Conservation (phyloP, 2,329 filamentous ascomycete genomes). For the Elsinoe australis region DNA sequence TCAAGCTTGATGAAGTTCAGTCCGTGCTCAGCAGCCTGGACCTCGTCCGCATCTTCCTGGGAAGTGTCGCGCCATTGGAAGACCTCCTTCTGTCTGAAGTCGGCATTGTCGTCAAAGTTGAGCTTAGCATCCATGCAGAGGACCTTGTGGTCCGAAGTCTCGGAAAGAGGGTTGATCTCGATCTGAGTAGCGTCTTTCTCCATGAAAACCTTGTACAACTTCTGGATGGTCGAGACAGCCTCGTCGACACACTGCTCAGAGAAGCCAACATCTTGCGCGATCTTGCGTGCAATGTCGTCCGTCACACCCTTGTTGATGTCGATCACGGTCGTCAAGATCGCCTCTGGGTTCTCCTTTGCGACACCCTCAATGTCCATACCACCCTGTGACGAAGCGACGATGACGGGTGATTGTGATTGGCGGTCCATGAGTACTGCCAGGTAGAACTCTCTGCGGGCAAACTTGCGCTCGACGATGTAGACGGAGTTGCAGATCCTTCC, state of each 20-base stretch:
- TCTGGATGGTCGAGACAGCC: slow-evolving; percentile 93
- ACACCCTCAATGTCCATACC: slow-evolving; percentile 99
- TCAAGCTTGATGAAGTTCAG: slow-evolving; percentile 99
- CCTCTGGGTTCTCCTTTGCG: slow-evolving; percentile 93
- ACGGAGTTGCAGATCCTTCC: slow-evolving; percentile 95
- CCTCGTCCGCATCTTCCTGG: slow-evolving; percentile 96
- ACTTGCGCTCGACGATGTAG: slow-evolving; percentile 99
- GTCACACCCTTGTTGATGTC: slow-evolving; percentile 94
- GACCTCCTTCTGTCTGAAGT: slow-evolving; percentile 94
- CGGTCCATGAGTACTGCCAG: slow-evolving; percentile 98
- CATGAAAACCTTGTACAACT: slow-evolving; percentile 97
- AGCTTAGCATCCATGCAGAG: slow-evolving; percentile 99
- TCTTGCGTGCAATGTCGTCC: slow-evolving; percentile 84
- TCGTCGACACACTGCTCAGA: slow-evolving; percentile 96
- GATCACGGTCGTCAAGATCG: slow-evolving; percentile 88
- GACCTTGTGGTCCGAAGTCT: slow-evolving; percentile 97
- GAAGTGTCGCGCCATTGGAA: slow-evolving; percentile 89
- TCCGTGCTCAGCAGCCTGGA: slow-evolving; percentile 85
- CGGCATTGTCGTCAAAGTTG: slow-evolving; percentile 96
- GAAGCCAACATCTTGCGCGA: slow-evolving; percentile 89
- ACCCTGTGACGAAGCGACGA: slow-evolving; percentile 95
- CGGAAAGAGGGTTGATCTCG: slow-evolving; percentile 97
- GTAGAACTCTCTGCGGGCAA: slow-evolving; percentile 97
- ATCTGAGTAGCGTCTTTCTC: slow-evolving; percentile 99
- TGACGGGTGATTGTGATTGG: slow-evolving; percentile 79